Evolutionary conservation across 305 asterid species (phyloP), one percentile per base, ranked within the genome.

Genomic region (Solanum chacoense): DNA sequence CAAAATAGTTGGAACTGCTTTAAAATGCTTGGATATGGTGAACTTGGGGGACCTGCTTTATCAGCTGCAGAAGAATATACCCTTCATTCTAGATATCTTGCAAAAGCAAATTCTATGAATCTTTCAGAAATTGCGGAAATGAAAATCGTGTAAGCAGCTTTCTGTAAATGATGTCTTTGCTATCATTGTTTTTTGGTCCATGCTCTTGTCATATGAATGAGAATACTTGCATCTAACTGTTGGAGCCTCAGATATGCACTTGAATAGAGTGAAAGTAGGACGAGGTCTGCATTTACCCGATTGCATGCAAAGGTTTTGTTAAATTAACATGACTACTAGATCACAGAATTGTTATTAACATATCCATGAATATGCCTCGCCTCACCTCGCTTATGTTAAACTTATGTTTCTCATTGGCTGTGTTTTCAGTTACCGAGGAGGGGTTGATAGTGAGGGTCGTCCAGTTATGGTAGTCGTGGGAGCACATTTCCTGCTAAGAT

Each of bases 401-500:
- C 87, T 50, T 83, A 83, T 45, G 73, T 50, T 50, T 67, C 73
- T 83, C 38, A 83, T 83, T 50, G 84, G 29, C 85, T 74, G 26
- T 32, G 89, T 87, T 87, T 91, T 88, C 95, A 97, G 99, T 89
- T 96, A 97, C 91, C 96, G 98, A 38, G 98, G 99, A 88, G 99
- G 99, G 87, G 96, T 96, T 36, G 99, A 97, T 90, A 92, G 95
- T 89, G 99, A 95, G 93, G 98, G 99, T 50, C 97, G 93, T 42
- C 99, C 98, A 11, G 97, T 98, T 85, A 94, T 98, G 99, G 99
- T 98, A 75, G 95, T 98, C 37, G 98, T 96, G 89, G 99, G 99
- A 91, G 99, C 99, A 79, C 99, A 97, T 94, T 96, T 97, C 93
- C 96, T 97, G 87, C 93, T 95, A 74, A 92, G 98, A 87, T 97